Conservation (phyloP, 2,329 filamentous ascomycete genomes). For the Metarhizium humberi region DNA sequence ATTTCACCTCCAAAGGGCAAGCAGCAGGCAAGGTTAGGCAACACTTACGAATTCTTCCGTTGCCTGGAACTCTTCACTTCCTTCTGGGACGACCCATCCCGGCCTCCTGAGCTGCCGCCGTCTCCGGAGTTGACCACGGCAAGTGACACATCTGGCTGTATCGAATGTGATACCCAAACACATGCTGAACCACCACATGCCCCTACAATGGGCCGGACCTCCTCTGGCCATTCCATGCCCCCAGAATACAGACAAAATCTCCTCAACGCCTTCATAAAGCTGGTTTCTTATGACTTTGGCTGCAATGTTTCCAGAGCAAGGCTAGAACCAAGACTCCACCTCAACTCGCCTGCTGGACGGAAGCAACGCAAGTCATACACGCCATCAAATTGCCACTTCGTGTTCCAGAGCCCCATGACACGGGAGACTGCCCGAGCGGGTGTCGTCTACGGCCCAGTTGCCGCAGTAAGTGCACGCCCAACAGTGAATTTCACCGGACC, state of each 20-base stretch:
- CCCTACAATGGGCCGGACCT: slow-evolving; percentile 28
- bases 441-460: slow-evolving; percentile 52
- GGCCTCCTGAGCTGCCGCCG: slow-evolving; percentile 19
- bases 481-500: slow-evolving; percentile 38
- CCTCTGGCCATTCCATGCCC: slow-evolving; percentile 46
- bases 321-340: slow-evolving; percentile 48
- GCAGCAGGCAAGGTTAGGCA: slow-evolving; percentile 46
- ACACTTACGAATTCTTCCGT: slow-evolving; percentile 57
- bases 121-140: slow-evolving; percentile 21
- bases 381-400: slow-evolving; percentile 48
- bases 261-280: slow-evolving; percentile 51
- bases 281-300: slow-evolving; percentile 57
- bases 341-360: slow-evolving; percentile 30
- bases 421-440: slow-evolving; percentile 51
- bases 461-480: slow-evolving; percentile 48
- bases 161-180: not conserved
- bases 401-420: slow-evolving; percentile 51
- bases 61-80: slow-evolving; percentile 49
- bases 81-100: slow-evolving; percentile 54
- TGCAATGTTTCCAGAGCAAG: slow-evolving; percentile 50
- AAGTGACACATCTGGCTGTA: slow-evolving; percentile 10
- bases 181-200: slow-evolving; percentile 8
- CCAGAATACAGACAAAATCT: slow-evolving; percentile 47
- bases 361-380: slow-evolving; percentile 41
- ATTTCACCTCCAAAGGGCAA: slow-evolving; percentile 45